Base-by-base conservation (phyloP, 768 basidiomycete genomes). In the Boletus edulis region DNA sequence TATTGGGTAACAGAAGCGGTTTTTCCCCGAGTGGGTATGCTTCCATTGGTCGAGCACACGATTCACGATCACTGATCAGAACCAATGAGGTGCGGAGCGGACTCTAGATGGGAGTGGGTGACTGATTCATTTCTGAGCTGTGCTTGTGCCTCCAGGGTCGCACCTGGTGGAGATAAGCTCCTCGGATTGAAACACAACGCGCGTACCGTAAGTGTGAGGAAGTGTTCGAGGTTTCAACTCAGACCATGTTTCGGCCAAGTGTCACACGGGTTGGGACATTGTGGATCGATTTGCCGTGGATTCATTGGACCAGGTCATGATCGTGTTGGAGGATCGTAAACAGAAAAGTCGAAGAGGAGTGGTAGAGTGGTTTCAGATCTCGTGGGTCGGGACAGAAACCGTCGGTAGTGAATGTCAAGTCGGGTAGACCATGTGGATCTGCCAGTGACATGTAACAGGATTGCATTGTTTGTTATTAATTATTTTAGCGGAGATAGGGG, bases 31-130 rank as follows among this genome's bases (percentile, higher is more conserved):
- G 39, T 3, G 42, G 52, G 24, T 3, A 14, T 27, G 58, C 53
- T 53, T 57, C 59, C 27, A 39, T 52, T 46, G 45, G 17, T 20
- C 44, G 2, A 41, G 31, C 27, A 4, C 3, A 38, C 39, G 62
- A 64, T 61, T 61, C 62, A 54, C 58, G 52, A 64, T 49, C 51
- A 61, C 4, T 43, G 51, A 54, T 46, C 12, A 47, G 40, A 51
- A 50, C 37, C 12, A 35, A 27, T 18, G 53, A 47, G 41, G 61
- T 42, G 51, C 18, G 52, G 52, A 49, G 40, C 40, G 37, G 40
- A 35, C 53, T 39, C 49, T 22, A 44, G 24, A 24, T 24, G 24
- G 24, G 24, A 3, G 9, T 12, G 34, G 37, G 43, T 39, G 58
- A 43, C 4, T 22, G 47, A 50, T 58, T 40, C 44, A 61, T 62